Conservation (phyloP, 257 asterid species). For the Leptodermis oblonga region DNA sequence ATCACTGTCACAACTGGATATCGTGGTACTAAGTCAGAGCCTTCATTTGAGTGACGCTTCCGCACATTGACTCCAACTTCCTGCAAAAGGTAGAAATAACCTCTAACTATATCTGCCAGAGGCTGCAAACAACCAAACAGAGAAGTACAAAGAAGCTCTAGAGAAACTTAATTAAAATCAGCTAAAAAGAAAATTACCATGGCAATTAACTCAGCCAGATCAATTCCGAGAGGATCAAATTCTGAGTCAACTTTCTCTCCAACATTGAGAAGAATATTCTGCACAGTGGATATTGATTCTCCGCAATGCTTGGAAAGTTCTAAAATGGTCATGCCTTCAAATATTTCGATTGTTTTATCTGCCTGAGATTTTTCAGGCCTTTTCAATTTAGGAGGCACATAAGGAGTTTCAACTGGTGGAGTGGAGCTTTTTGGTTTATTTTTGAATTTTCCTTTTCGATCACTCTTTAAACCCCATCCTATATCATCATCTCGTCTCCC, state of each 20-base stretch:
- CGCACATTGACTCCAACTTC: constrained; percentile 81
- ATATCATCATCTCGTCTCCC: constrained; percentile 39
- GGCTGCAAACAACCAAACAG: not conserved
- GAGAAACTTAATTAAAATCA: constrained; percentile 16
- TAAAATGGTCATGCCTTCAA: constrained; percentile 75
- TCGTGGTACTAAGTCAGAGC: constrained; percentile 56
- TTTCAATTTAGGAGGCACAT: constrained; percentile 63
- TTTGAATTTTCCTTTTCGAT: constrained; percentile 67
- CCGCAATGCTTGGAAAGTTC: constrained; percentile 93
- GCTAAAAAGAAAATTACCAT: constrained; percentile 49
- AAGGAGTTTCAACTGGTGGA: constrained; percentile 72
- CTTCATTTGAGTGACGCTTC: constrained; percentile 67
- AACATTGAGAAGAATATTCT: constrained; percentile 65
- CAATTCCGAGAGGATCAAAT: constrained; percentile 68
- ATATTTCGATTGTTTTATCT: constrained; percentile 74
- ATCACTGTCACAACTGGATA: constrained; percentile 94
- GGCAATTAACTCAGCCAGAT: constrained; percentile 86
- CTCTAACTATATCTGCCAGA: constrained; percentile 1
- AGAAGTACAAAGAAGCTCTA: not conserved
- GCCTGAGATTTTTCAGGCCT: constrained; percentile 44
- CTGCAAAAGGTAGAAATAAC: constrained; percentile 35
- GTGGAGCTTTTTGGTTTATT: constrained; percentile 49
- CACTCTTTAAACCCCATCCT: constrained; percentile 42
- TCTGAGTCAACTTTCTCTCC: constrained; percentile 93
- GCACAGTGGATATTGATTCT: constrained; percentile 52